Conservation (phyloP, 2,329 filamentous ascomycete genomes). For the Claviceps cyperi region DNA sequence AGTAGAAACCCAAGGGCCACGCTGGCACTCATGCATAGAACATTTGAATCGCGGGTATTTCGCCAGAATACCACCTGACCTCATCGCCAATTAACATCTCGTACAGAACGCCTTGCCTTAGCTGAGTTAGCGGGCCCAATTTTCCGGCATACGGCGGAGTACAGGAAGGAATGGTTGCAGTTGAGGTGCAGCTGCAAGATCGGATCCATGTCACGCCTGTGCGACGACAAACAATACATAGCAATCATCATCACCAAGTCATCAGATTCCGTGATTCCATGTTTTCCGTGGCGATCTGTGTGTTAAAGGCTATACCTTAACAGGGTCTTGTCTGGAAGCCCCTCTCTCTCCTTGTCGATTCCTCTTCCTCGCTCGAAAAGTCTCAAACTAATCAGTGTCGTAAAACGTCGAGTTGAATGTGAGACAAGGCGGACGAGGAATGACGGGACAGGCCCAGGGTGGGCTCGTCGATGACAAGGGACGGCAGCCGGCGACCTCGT, state of each 20-base stretch:
- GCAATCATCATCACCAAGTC: no score
- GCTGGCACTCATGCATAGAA: no score
- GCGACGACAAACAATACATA: not conserved
- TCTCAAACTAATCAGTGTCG: not conserved
- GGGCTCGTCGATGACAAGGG: not conserved
- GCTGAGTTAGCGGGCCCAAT: not conserved
- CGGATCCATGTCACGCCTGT: not conserved
- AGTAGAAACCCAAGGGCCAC: no score
- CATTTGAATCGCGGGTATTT: no score
- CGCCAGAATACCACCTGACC: no score
- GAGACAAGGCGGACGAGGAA: not conserved
- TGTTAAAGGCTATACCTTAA: no score
- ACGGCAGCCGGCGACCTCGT: no score
- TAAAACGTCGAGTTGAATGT: not conserved
- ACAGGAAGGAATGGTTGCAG: not conserved
- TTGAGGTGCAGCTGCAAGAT: conserved; percentile 2
- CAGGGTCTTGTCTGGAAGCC: not conserved
- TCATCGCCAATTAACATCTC: no score
- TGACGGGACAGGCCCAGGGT: not conserved
- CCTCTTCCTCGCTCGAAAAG: not conserved
- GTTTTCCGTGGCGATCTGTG: no score
- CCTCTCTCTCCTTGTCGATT: not conserved
- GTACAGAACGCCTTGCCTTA: no score
- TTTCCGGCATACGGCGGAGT: not conserved
- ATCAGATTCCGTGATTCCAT: no score